A percentile compares a stretch with the other conserved stretches of the same genome.
phyloP scores from a whole-genome alignment of 148 eudicot genomes.

The Nepenthes gracilis region DNA sequence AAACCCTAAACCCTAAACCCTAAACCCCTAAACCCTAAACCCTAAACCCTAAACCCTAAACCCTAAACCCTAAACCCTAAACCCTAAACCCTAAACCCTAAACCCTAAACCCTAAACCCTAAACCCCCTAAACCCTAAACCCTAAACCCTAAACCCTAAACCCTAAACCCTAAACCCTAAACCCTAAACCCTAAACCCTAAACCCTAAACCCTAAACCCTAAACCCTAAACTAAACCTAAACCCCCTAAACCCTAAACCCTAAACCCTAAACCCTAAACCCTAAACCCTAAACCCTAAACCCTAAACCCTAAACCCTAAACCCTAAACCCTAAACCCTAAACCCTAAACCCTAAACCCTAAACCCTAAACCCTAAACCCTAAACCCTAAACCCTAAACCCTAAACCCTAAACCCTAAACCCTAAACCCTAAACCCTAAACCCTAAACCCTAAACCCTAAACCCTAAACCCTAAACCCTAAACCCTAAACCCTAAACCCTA shows the following conservation, averaged over 20 bases:
- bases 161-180: conserved; percentile 15
- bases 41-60: background rate
- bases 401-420: conserved; percentile 15
- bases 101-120: background rate
- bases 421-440: conserved; percentile 21
- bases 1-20: conserved; percentile 8
- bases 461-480: conserved; percentile 13
- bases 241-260: conserved; percentile 18
- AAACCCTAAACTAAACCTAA: conserved; percentile 14
- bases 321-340: conserved; percentile 16
- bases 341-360: conserved; percentile 10
- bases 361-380: conserved; percentile 9
- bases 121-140: background rate
- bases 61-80: conserved; percentile 6
- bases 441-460: conserved; percentile 10
- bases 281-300: conserved; percentile 16
- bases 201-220: conserved; percentile 17
- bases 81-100: conserved; percentile 6
- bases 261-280: conserved; percentile 16
- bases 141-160: background rate
- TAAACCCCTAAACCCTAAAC: conserved; percentile 1
- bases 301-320: conserved; percentile 13
- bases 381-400: conserved; percentile 17
- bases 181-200: conserved; percentile 9
- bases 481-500: conserved; percentile 14